phyloP scores from a whole-genome alignment of 1,284 basidiomycete species.

The Austroboletus sp. region DNA sequence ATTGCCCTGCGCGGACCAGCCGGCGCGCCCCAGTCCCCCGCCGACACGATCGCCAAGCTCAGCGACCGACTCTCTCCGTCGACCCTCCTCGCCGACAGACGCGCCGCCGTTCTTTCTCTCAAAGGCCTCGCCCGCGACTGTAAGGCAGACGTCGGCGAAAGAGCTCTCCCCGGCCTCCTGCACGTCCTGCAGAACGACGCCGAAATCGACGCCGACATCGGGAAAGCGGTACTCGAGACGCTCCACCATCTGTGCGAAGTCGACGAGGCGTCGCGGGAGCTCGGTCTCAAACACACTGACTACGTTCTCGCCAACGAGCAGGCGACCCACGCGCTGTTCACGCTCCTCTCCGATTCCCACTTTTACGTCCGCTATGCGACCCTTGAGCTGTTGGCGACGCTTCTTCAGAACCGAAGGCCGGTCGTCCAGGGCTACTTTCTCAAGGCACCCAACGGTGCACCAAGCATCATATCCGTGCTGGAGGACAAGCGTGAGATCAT shows the following conservation, averaged over 20 bases:
- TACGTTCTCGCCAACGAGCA: conserved; percentile 63
- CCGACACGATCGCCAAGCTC: conserved; percentile 80
- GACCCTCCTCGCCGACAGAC: conserved; percentile 80
- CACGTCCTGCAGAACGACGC: conserved; percentile 81
- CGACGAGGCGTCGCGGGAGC: conserved; percentile 51
- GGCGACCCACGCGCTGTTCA: conserved; percentile 70
- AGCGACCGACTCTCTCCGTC: conserved; percentile 84
- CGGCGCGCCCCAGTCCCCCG: conserved; percentile 72
- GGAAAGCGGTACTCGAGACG: conserved; percentile 85
- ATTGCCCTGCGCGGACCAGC: conserved; percentile 72
- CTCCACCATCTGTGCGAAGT: conserved; percentile 70
- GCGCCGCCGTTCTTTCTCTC: conserved; percentile 85
- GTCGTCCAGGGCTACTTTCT: conserved; percentile 86
- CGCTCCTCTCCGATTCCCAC: conserved; percentile 64
- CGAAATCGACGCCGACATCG: conserved; percentile 82
- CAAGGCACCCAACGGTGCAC: conserved; percentile 70
- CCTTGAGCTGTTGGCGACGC: conserved; percentile 74
- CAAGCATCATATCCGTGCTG: conserved; percentile 63
- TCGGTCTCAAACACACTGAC: conserved; percentile 71
- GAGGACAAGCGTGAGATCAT: conserved; percentile 82
- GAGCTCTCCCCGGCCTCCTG: conserved; percentile 69
- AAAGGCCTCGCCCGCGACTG: conserved; percentile 90
- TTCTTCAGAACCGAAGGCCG: conserved; percentile 75
- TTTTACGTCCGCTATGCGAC: conserved; percentile 88
- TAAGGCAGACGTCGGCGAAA: conserved; percentile 78